These are phyloP conservation scores for Alternaria alternata DNA, from an alignment of 2,329 filamentous ascomycete genomes.

Conservation along the genomic window DNA sequence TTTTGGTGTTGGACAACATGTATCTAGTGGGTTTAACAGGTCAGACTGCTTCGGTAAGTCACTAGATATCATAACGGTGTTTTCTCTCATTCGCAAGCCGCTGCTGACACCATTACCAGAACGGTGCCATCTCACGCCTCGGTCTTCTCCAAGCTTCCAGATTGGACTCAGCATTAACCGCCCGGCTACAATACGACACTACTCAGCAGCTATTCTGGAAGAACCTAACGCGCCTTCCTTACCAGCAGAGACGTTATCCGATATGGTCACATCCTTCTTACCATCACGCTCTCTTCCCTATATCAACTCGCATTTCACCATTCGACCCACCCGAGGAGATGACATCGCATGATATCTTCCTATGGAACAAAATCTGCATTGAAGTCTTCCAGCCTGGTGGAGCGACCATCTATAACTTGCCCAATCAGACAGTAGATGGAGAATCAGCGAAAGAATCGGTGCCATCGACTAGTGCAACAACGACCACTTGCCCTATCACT, in stretches of 20 bases:
- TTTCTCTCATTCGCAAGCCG: background rate
- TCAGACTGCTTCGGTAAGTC: conserved; percentile 12
- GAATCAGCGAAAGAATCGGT: background rate
- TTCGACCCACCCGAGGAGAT: conserved; percentile 10
- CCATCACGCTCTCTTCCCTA: conserved; percentile 4
- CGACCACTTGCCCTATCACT: background rate
- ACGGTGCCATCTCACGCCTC: conserved; percentile 18
- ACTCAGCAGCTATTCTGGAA: conserved; percentile 13
- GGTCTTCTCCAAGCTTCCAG: conserved; percentile 21
- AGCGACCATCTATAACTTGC: background rate
- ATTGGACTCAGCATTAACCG: background rate
- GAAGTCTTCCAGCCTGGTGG: conserved; percentile 11
- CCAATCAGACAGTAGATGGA: background rate
- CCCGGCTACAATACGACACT: background rate
- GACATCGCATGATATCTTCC: conserved; percentile 13
- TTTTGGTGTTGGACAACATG: conserved; percentile 13
- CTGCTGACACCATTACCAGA: conserved; percentile 4
- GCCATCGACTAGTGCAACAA: too few relatives aligned
- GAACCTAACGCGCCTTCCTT: background rate
- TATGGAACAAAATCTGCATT: conserved; percentile 15
- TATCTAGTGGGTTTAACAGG: conserved; percentile 21
- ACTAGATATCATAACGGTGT: background rate
- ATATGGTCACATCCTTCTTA: conserved; percentile 9
- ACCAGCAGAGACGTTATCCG: background rate
- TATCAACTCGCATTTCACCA: background rate